Conservation (phyloP, 2,329 filamentous ascomycete species). For the Aspergillus hiratsukae region DNA sequence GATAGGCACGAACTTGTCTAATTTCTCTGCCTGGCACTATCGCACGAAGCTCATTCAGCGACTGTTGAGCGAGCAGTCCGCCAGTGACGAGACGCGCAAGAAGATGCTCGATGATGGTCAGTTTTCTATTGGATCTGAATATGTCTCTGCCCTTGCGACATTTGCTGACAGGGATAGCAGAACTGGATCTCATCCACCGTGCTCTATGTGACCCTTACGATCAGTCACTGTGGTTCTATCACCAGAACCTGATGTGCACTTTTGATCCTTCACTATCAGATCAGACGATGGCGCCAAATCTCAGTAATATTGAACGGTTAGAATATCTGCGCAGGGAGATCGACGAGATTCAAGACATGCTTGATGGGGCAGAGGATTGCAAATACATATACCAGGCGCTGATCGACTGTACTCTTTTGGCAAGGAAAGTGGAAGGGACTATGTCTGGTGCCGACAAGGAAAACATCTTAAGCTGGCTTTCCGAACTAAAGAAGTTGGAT, state of each 20-base stretch:
- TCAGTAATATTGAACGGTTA: conserved; percentile 59
- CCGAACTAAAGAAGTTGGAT: conserved; percentile 64
- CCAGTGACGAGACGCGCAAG: conserved; percentile 59
- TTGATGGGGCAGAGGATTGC: conserved; percentile 63
- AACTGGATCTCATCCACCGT: conserved; percentile 69
- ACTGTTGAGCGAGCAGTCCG: conserved; percentile 66
- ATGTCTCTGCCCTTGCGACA: not conserved
- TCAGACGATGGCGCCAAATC: conserved; percentile 59
- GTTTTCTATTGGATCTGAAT: conserved; percentile 7
- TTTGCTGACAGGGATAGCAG: conserved; percentile 36
- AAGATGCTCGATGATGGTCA: conserved; percentile 67
- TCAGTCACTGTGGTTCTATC: conserved; percentile 96
- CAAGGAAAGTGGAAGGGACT: conserved; percentile 47
- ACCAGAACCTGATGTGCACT: conserved; percentile 77
- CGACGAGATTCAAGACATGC: conserved; percentile 64
- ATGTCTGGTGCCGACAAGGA: conserved; percentile 41
- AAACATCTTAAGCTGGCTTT: conserved; percentile 57
- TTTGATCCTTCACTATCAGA: conserved; percentile 49
- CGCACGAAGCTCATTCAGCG: conserved; percentile 77
- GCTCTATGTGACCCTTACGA: conserved; percentile 89
- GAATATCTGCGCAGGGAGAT: conserved; percentile 67
- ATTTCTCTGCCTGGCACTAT: conserved; percentile 97
- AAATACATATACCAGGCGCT: conserved; percentile 91
- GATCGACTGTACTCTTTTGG: conserved; percentile 66
- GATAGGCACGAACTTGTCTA: conserved; percentile 80